Evolutionary conservation across 768 basidiomycete genomes (phyloP).

Genomic region (Russula lepida): DNA sequence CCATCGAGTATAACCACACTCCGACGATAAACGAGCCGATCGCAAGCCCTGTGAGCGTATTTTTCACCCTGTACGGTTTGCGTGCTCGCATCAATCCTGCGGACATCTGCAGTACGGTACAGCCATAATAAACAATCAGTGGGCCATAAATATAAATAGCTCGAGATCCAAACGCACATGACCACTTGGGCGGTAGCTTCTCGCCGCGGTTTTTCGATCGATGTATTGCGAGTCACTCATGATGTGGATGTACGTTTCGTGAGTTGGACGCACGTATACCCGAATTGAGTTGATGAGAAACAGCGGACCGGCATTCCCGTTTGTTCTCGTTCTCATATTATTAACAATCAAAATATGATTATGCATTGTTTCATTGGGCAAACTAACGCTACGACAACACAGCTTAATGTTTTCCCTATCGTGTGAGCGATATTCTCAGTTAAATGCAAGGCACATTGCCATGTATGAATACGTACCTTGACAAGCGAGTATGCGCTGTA

Average conservation of each 20-base stretch:
- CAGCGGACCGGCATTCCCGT: not conserved
- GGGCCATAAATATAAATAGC: not conserved
- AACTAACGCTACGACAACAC: not conserved
- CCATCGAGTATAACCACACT: conserved; percentile 89
- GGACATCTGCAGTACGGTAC: conserved; percentile 44
- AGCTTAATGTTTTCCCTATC: conserved; percentile 9
- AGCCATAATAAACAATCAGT: not conserved
- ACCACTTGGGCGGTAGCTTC: conserved; percentile 45
- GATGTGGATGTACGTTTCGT: not conserved
- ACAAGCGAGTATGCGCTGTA: conserved; percentile 44
- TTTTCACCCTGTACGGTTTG: conserved; percentile 69
- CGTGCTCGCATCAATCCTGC: conserved; percentile 82
- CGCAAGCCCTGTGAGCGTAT: conserved; percentile 66
- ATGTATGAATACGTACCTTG: conserved; percentile 24
- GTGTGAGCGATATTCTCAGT: not conserved
- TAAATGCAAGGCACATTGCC: not conserved
- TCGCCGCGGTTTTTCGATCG: conserved; percentile 34
- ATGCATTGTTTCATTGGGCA: not conserved
- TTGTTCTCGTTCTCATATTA: not conserved
- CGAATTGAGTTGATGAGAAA: not conserved
- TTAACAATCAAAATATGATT: not conserved
- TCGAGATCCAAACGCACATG: conserved; percentile 34
- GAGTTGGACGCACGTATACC: not conserved
- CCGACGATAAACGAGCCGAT: conserved; percentile 69
- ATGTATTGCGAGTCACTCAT: conserved; percentile 30